Base-by-base conservation (phyloP, 306 rosid species). In the Cucurbita pepo region DNA sequence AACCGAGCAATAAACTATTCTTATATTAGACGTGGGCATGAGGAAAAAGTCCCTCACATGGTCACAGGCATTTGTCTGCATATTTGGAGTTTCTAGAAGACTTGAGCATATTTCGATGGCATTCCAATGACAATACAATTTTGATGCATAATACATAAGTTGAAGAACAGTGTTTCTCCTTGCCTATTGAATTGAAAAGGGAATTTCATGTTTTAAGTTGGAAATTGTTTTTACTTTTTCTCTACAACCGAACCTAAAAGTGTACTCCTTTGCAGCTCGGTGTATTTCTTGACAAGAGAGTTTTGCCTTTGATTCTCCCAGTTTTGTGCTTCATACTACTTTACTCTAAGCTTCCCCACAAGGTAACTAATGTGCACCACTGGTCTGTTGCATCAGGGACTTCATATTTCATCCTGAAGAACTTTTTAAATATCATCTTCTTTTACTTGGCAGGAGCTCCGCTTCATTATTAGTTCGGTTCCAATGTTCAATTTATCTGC, bases 401-500 rank as follows among this genome's bases (percentile, higher is more conserved):
- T 19, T 66, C 52, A 66, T 16, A 41, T 45, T 19, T 66, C 18
- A 19, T 44, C 72, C 11, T 69, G 56, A 69, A 48, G 25, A 30
- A 30, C 34, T 30, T 30, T 30, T 30, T 30, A 30, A 30, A 47
- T 67, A 45, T 40, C 40, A 41, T 61, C 41, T 76, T 69, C 9
- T 59, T 66, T 80, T 58, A 75, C 81, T 69, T 70, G 83, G 84
- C 96, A 93, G 98, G 98, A 93, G 87, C 94, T 93, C 60, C 97
- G 97, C 50, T 93, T 93, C 79, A 93, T 93, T 13, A 77, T 93
- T 57, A 85, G 87, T 79, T 83, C 97, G 40, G 86, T 88, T 82
- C 98, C 98, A 82, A 80, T 93, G 57, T 90, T 93, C 85, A 93
- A 93, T 81, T 78, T 93, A 76, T 90, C 98, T 77, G 97, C 98